Evolutionary conservation across 768 basidiomycete genomes (phyloP), one percentile per base, ranked within the genome.

Genomic region (Glaciozyma antarctica): DNA sequence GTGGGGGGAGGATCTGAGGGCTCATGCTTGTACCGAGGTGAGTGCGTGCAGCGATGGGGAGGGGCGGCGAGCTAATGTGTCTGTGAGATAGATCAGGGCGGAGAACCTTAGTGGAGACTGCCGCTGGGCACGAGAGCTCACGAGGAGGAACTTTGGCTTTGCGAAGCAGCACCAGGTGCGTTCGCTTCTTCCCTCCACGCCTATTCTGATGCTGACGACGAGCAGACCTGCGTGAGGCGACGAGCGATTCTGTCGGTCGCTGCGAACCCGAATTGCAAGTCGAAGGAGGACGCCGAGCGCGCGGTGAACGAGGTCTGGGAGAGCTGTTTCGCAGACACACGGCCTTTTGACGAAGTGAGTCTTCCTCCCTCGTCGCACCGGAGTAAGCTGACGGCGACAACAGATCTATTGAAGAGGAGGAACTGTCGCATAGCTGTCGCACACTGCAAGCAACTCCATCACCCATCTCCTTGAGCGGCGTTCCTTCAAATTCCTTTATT

Each of bases 301-400:
- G 91, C 85, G 1, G 93, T 98, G 54, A 95, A 97, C 70, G 89
- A 95, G 75, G 94, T 94, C 43, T 99, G 89, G 88, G 91, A 91
- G 73, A 91, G 89, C 71, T 99, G 94, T 76, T 92, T 89, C 77
- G 86, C 82, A 45, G 95, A 98, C 75, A 97, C 93, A 9, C 79
- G 94, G 68, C 94, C 95, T 13, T 99, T 97, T 76, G 95, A 99
- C 76, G 93, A 98, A 86, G 90, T 90, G 57, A 47, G 74, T 64
- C 7, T 1, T 8, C 5, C 56, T 58, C 7, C n/a, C 22, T 3
- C 24, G 1, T 34, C 15, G 13, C 16, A 9, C 6, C 6, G 16
- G 32, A 21, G 53, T 2, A 54, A 1, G 16, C 53, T 54, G 53
- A 38, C 22, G 9, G 53, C 2, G 26, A 32, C 6, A 8, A 7